Conservation (phyloP, 805 yeast genomes). For the Teunomyces funiuensis region DNA sequence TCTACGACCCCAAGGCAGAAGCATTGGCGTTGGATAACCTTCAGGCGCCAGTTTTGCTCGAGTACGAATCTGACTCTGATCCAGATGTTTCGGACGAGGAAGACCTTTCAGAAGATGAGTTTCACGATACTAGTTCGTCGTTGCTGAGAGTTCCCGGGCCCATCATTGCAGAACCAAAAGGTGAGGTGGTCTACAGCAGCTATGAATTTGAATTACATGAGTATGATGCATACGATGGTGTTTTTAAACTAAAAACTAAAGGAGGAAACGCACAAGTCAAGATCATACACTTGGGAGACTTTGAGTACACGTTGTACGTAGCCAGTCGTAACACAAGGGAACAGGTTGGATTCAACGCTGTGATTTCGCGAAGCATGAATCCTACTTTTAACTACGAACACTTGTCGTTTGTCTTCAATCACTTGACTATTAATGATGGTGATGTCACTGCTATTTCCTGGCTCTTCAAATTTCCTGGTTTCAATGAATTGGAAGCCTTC, state of each 20-base stretch:
- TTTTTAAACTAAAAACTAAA: not conserved
- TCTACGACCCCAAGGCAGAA: slow-evolving; percentile 18
- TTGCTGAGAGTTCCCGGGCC: not conserved
- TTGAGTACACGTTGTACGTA: not conserved
- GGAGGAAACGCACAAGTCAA: not conserved
- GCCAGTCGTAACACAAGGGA: not conserved
- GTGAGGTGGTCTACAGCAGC: not conserved
- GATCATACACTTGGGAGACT: not conserved
- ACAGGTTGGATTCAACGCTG: not conserved
- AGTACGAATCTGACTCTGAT: slow-evolving; percentile 10
- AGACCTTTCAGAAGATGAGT: slow-evolving; percentile 39
- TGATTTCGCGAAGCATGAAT: slow-evolving; percentile 45
- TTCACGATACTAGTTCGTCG: not conserved
- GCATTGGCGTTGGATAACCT: slow-evolving; percentile 23
- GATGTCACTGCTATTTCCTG: slow-evolving; percentile 53
- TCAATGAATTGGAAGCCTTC: slow-evolving; percentile 46
- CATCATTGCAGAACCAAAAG: not conserved
- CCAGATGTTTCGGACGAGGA: slow-evolving; percentile 28
- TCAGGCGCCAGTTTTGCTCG: slow-evolving; percentile 12
- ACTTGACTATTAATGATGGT: slow-evolving; percentile 20
- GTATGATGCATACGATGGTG: not conserved
- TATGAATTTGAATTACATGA: not conserved
- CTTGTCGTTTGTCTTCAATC: slow-evolving; percentile 65
- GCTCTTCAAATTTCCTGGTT: slow-evolving; percentile 53
- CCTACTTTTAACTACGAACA: slow-evolving; percentile 64